Base-by-base conservation (phyloP, 1,139 yeast genomes). In the Geotrichum candidum region DNA sequence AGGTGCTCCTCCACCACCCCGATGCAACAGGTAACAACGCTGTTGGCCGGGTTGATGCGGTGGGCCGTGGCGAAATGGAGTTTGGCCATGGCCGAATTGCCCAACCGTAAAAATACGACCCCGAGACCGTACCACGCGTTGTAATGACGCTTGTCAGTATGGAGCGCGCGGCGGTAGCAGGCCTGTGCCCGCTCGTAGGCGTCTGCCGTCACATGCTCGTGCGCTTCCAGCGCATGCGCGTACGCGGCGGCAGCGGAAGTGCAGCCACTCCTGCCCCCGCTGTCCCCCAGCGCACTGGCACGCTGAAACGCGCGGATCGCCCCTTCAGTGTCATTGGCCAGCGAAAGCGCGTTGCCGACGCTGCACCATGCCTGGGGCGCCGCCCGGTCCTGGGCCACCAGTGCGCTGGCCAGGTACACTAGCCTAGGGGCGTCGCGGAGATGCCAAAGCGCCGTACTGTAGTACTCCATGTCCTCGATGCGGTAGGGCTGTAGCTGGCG, bases 121-220 rank as follows among this genome's bases (percentile, higher is more conserved):
- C 99, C 99, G 64, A 95, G 83, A 31, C 99, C 99, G 70, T 94
- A 95, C 70, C 94, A 85, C 0, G 99, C 98, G 75, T 94, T 94
- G 74, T 92, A 94, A 73, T 91, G 97, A 63, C 94, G 81, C 57
- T 87, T 81, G 70, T 94, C 96, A 53, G 86, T 81, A 18, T 87
- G 77, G 55, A 94, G 80, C 10, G 97, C 95, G 64, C 81, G 79
- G 51, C 97, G 77, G 79, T 91, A 95, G 66, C 90, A 84, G 64
- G 87, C 90, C 65, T 88, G 82, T 0, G 99, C 98, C 74, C 86
- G 84, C 72, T 92, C 97, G 74, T 87, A 90, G 56, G 96, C 92
- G 75, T 94, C 99, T 69, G 85, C 90, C 4, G 94, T 83, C 53
- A 90, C 85, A 70, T 84, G 85, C 74, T 95, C 99, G 74, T 95